Evolutionary conservation across 2,329 filamentous ascomycete genomes (phyloP).

Genomic region (Trichocomaceae sp.): DNA sequence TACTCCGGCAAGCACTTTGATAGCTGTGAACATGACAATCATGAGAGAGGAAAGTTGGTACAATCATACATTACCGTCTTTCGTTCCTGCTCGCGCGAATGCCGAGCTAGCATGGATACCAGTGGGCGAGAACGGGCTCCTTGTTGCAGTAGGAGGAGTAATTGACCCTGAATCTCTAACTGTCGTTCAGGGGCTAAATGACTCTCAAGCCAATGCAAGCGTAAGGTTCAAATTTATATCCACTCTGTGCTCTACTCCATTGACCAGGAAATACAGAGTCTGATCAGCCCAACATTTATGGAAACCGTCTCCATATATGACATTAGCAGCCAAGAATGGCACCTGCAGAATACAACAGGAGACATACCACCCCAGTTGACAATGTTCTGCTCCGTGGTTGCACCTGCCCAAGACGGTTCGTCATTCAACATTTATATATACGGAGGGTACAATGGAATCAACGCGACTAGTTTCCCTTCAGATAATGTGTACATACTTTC

Average conservation of each 20-base stretch:
- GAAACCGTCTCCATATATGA: slow-evolving; percentile 34
- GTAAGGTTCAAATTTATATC: slow-evolving; percentile 11
- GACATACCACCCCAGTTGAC: slow-evolving; percentile 30
- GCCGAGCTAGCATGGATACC: slow-evolving; percentile 60
- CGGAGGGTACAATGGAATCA: slow-evolving; percentile 26
- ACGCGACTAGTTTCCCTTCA: slow-evolving; percentile 19
- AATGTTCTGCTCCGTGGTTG: slow-evolving; percentile 38
- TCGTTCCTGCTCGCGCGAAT: slow-evolving; percentile 52
- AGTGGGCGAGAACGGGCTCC: slow-evolving; percentile 29
- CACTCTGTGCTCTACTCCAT: neutral
- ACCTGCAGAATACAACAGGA: slow-evolving; percentile 36
- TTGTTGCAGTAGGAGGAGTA: slow-evolving; percentile 37
- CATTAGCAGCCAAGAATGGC: slow-evolving; percentile 25
- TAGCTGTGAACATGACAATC: slow-evolving; percentile 54
- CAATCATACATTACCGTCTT: slow-evolving; percentile 49
- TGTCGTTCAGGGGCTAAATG: neutral
- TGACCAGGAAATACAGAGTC: slow-evolving; percentile 9
- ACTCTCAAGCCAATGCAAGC: slow-evolving; percentile 16
- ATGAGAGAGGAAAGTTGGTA: slow-evolving; percentile 50
- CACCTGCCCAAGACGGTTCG: slow-evolving; percentile 32
- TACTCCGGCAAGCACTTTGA: slow-evolving; percentile 48
- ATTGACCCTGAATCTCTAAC: slow-evolving; percentile 21
- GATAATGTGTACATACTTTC: slow-evolving; percentile 31
- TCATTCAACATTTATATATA: slow-evolving; percentile 33
- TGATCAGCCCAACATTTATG: slow-evolving; percentile 32